phyloP scores from a whole-genome alignment of 169 alveolate species.

The Plasmodium coatneyi region DNA sequence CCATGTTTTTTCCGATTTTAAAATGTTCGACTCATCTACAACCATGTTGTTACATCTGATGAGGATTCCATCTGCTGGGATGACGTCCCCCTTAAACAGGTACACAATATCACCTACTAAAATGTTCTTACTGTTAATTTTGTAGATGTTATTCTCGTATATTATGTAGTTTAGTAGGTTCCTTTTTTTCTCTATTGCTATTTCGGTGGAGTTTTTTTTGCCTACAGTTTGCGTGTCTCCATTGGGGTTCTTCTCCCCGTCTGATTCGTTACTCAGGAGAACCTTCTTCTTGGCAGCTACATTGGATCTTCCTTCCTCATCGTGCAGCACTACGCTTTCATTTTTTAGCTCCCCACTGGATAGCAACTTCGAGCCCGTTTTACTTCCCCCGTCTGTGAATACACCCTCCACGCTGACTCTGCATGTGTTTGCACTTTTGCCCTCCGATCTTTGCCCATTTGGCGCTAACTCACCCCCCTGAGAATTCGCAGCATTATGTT shows the following conservation, averaged over 20 bases:
- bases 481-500: not conserved
- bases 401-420: not conserved
- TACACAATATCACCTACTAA: conserved; percentile 59
- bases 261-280: not conserved
- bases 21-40: conserved; percentile 45
- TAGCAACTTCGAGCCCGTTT: not conserved
- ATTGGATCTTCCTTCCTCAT: not conserved
- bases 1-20: conserved; percentile 3
- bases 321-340: not conserved
- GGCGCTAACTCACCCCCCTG: not conserved
- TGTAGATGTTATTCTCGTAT: conserved; percentile 36
- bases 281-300: not conserved
- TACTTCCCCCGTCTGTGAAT: not conserved
- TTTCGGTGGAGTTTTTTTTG: not conserved
- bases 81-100: conserved; percentile 40
- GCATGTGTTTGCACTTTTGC: not conserved
- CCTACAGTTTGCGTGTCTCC: not conserved
- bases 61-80: conserved; percentile 67
- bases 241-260: not conserved
- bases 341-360: not conserved
- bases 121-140: conserved; percentile 40
- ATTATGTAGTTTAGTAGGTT: conserved; percentile 22
- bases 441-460: not conserved
- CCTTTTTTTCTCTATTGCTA: not conserved
- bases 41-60: conserved; percentile 40